These are phyloP conservation scores for Bipolaris victoriae DNA, from an alignment of 2,329 filamentous ascomycete genomes.

Conservation along the genomic window DNA sequence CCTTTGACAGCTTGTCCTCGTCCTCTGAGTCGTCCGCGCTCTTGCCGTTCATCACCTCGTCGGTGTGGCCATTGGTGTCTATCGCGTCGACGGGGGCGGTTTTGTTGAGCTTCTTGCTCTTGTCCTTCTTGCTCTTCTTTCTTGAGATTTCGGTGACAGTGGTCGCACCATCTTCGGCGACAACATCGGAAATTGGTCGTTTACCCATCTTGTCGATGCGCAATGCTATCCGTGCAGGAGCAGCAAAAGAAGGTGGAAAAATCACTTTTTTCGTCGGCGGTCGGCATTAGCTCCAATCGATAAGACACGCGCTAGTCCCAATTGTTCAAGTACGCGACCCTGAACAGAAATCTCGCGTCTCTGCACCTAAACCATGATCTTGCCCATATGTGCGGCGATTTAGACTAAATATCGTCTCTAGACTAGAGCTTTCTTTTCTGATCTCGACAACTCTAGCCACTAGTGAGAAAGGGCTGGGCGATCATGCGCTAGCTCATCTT, in stretches of 20 bases:
- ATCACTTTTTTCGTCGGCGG: slow-evolving; percentile 24
- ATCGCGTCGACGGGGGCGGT: slow-evolving; percentile 22
- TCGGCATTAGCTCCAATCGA: slow-evolving; percentile 25
- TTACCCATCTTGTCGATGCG: slow-evolving; percentile 42
- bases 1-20: slow-evolving; percentile 48
- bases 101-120: slow-evolving; percentile 39
- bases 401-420: background rate
- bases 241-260: slow-evolving; percentile 16
- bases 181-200: slow-evolving; percentile 43
- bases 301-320: slow-evolving; percentile 18
- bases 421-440: background rate
- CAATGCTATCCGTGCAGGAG: slow-evolving; percentile 4
- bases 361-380: background rate
- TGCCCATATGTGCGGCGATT: background rate
- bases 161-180: slow-evolving; percentile 33
- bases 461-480: background rate
- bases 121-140: slow-evolving; percentile 50
- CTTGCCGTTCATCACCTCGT: slow-evolving; percentile 25
- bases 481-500: slow-evolving; percentile 5
- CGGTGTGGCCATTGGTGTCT: slow-evolving; percentile 28
- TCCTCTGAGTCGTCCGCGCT: slow-evolving; percentile 29
- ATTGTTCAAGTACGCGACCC: slow-evolving; percentile 5
- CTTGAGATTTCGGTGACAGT: slow-evolving; percentile 34
- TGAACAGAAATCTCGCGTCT: slow-evolving; percentile 7
- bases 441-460: background rate